Conservation (phyloP, 495 filamentous ascomycete species). For the Talaromyces wortmannii region DNA sequence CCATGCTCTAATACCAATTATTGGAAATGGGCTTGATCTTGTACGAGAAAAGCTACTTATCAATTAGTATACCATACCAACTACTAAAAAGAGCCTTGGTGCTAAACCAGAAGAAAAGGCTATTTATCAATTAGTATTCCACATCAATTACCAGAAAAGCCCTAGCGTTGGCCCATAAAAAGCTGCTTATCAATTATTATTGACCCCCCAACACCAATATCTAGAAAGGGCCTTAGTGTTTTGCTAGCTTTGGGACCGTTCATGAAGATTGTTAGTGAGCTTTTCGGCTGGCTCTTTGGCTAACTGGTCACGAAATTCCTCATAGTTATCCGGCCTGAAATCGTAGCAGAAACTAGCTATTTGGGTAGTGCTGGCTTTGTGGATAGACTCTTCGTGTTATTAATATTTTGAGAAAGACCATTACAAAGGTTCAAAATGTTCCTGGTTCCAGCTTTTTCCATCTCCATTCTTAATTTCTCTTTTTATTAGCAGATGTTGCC, state of each 20-base stretch:
- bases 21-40: too few relatives aligned
- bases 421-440: neutral
- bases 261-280: neutral
- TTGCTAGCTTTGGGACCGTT: neutral
- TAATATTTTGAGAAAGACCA: neutral
- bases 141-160: too few relatives aligned
- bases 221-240: neutral
- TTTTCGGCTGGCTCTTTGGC: neutral
- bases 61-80: too few relatives aligned
- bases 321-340: neutral
- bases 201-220: neutral
- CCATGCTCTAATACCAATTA: too few relatives aligned
- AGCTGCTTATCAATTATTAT: neutral
- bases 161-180: too few relatives aligned
- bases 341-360: neutral
- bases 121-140: too few relatives aligned
- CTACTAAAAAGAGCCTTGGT: too few relatives aligned
- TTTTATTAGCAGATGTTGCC: neutral
- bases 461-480: neutral
- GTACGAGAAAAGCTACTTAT: too few relatives aligned
- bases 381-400: neutral
- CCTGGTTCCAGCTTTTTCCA: neutral
- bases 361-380: neutral
- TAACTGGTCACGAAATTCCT: neutral
- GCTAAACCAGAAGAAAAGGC: too few relatives aligned